Evolutionary conservation across 768 basidiomycete species (phyloP).

Genomic region (Leccinum arenicola): DNA sequence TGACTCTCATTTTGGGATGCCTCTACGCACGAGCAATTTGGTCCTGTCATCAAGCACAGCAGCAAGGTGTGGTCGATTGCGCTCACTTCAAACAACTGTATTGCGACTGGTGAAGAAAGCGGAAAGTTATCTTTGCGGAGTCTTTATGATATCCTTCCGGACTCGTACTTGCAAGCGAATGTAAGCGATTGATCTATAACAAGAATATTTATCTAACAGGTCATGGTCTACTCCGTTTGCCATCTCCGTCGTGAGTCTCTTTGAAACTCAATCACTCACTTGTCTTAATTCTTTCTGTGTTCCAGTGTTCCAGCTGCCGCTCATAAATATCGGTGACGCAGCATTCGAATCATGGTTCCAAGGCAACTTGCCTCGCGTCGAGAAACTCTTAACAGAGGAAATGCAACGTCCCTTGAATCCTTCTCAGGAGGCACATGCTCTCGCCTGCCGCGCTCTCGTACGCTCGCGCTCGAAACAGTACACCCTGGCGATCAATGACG

Average conservation of each 20-base stretch:
- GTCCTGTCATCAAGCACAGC: not conserved
- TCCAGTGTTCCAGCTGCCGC: too few relatives aligned
- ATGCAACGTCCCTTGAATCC: not conserved
- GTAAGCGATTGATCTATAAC: not conserved
- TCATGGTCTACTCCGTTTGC: not conserved
- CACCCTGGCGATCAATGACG: not conserved
- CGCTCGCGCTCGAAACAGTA: not conserved
- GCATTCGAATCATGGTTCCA: not conserved
- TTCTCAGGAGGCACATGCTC: not conserved
- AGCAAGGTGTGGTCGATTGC: not conserved
- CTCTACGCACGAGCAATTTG: not conserved
- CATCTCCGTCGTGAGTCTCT: not conserved
- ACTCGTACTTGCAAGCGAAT: not conserved
- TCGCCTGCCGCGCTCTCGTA: not conserved
- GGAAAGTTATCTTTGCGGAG: not conserved
- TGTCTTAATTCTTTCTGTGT: not conserved
- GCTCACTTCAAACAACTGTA: not conserved
- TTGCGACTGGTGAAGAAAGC: not conserved
- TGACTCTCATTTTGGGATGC: constrained; percentile 3
- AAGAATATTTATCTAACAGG: too few relatives aligned
- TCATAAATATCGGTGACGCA: too few relatives aligned
- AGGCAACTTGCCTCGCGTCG: not conserved
- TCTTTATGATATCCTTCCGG: not conserved
- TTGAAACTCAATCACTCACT: not conserved
- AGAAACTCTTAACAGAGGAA: not conserved